Base-by-base conservation (phyloP, 768 basidiomycete genomes). In the Hericium coralloides region DNA sequence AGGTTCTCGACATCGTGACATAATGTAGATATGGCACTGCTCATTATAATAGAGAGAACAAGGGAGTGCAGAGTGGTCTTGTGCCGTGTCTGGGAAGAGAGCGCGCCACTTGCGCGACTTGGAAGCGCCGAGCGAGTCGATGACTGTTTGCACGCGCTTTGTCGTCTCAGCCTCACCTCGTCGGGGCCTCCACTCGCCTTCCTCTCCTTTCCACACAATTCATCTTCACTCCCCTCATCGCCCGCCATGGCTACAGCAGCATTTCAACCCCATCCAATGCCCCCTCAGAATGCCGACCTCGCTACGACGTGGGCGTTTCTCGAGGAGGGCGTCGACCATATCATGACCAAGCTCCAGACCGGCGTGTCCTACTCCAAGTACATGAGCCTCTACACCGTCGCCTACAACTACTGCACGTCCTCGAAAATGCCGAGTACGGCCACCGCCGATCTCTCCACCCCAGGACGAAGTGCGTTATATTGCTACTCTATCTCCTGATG, bases 401-500 rank as follows among this genome's bases (percentile, higher is more conserved):
- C 92, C 9, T 98, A 99, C 78, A 98, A 98, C 75, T 98, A 95
- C 70, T 99, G 97, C 68, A 98, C 92, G 25, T 89, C 88, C 26
- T 89, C 88, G 3, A 86, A 85, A 70, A 87, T 87, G 84, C 81
- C 80, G 20, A 63, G 69, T 65, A 76, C 77, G 49, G 72, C 67
- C 22, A 72, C 74, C 18, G 71, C 74, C 23, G 65, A 66, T n/a
- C 63, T 69, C 2, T 68, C 71, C 10, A 58, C 72, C 17, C 71
- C 74, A 4, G 74, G 69, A 63, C 78, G 87, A 67, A 83, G 87
- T 89, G 66, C 73, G 85, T 78, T 22, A 12, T 53, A 15, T 55
- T 37, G 37, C 52, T 52, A 59, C 41, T 17, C 53, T 57, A 26
- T 23, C 17, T 51, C n/a, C 54, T 52, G 31, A 8, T 26, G 10